A percentile compares a stretch with the other conserved stretches of the same genome.
Evolutionary conservation across 768 basidiomycete species (phyloP).

Genomic region (Phylloporus scabripes): DNA sequence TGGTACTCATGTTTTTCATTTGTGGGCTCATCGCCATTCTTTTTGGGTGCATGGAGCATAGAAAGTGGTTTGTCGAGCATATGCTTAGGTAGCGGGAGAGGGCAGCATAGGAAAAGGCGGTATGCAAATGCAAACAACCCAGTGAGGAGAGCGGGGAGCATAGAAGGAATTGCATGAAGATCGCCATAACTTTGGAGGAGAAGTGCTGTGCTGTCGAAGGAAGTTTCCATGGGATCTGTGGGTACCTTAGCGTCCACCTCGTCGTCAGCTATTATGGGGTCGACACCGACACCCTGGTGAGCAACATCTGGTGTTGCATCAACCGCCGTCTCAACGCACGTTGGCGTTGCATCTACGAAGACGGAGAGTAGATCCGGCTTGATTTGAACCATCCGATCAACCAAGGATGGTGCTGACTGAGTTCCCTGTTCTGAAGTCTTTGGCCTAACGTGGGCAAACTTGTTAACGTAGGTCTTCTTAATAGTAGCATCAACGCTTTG

Average conservation of each 20-base stretch:
- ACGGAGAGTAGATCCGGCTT: conserved; percentile 35
- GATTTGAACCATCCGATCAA: conserved; percentile 37
- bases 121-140: conserved; percentile 45
- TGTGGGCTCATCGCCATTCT: conserved; percentile 24
- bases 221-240: conserved; percentile 18
- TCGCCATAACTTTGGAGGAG: conserved; percentile 22
- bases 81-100: conserved; percentile 45
- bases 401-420: conserved; percentile 36
- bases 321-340: conserved; percentile 39
- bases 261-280: conserved; percentile 24
- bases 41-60: conserved; percentile 29
- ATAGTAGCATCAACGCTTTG: conserved; percentile 52
- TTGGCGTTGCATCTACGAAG: conserved; percentile 51
- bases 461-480: conserved; percentile 33
- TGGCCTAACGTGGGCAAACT: conserved; percentile 39
- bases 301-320: conserved; percentile 36
- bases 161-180: conserved; percentile 30
- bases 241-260: conserved; percentile 31
- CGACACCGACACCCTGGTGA: conserved; percentile 32
- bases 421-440: conserved; percentile 30
- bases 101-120: conserved; percentile 44
- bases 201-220: conserved; percentile 19
- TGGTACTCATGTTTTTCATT: conserved; percentile 29
- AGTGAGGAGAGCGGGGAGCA: conserved; percentile 25
- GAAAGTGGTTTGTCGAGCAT: conserved; percentile 33